phyloP scores from a whole-genome alignment of 2,329 filamentous ascomycete species.

The Fusarium domesticum region DNA sequence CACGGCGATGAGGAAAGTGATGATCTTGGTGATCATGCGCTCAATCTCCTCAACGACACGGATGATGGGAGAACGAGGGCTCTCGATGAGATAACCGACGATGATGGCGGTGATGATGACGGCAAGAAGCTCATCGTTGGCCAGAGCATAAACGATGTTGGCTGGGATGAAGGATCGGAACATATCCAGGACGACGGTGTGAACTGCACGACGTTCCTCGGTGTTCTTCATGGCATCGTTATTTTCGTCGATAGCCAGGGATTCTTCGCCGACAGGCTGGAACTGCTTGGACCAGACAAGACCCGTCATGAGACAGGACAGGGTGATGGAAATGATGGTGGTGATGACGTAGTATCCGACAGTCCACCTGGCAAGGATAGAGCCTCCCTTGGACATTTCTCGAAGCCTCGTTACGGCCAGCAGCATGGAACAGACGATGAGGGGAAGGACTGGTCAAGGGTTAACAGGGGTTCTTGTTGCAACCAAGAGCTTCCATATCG shows the following conservation, averaged over 20 bases:
- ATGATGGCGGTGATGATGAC: conserved; percentile 47
- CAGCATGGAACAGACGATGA: conserved; percentile 52
- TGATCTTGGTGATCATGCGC: conserved; percentile 44
- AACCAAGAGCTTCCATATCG: background rate
- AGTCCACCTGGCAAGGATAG: conserved; percentile 46
- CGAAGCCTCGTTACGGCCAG: conserved; percentile 48
- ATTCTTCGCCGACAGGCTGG: conserved; percentile 33
- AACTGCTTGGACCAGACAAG: conserved; percentile 49
- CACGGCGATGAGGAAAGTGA: conserved; percentile 46
- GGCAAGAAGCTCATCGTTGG: conserved; percentile 44
- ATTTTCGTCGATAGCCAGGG: conserved; percentile 23
- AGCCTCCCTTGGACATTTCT: conserved; percentile 43
- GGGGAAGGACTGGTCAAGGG: conserved; percentile 41
- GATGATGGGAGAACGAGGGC: conserved; percentile 36
- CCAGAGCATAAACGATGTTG: conserved; percentile 48
- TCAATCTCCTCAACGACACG: conserved; percentile 47
- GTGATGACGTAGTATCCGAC: conserved; percentile 50
- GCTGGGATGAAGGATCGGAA: conserved; percentile 48
- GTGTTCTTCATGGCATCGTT: conserved; percentile 19
- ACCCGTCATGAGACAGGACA: conserved; percentile 45
- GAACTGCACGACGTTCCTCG: conserved; percentile 34
- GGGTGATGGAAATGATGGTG: conserved; percentile 47
- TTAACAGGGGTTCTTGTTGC: conserved; percentile 1
- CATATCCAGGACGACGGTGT: conserved; percentile 46
- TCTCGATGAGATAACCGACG: conserved; percentile 45